Conservation (phyloP, 495 filamentous ascomycete species). For the Trichoderma erinaceum region DNA sequence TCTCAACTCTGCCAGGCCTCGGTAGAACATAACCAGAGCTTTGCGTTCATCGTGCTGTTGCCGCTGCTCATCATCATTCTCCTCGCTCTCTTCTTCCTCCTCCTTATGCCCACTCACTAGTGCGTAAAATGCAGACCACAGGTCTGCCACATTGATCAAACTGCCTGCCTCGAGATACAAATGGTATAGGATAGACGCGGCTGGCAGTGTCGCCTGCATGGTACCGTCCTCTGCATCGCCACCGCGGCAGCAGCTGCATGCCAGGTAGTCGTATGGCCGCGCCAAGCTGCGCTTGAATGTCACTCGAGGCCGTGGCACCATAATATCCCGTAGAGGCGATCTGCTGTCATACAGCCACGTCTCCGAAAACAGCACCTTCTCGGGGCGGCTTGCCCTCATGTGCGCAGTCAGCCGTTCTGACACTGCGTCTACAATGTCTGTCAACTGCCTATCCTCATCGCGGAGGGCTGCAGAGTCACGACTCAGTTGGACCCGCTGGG, state of each 20-base stretch:
- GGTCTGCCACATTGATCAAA: conserved; percentile 79
- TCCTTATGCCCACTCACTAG: conserved; percentile 62
- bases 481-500: conserved; percentile 80
- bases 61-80: conserved; percentile 19
- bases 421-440: conserved; percentile 63
- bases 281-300: conserved; percentile 76
- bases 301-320: conserved; percentile 70
- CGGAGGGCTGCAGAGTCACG: conserved; percentile 70
- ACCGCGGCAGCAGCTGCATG: conserved; percentile 59
- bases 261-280: conserved; percentile 79
- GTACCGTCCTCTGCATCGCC: conserved; percentile 39
- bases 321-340: conserved; percentile 72
- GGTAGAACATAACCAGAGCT: conserved; percentile 70
- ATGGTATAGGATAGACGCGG: conserved; percentile 80
- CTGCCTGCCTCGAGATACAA: conserved; percentile 85
- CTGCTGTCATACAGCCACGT: conserved; percentile 77
- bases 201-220: conserved; percentile 60
- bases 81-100: neutral
- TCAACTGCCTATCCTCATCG: conserved; percentile 68
- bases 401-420: conserved; percentile 51
- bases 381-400: conserved; percentile 27
- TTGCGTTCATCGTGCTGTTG: conserved; percentile 38
- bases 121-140: conserved; percentile 82
- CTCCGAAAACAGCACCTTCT: conserved; percentile 58
- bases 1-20: conserved; percentile 74